Evolutionary conservation across 2,329 filamentous ascomycete species (phyloP).

Genomic region (Fonsecaea nubica): DNA sequence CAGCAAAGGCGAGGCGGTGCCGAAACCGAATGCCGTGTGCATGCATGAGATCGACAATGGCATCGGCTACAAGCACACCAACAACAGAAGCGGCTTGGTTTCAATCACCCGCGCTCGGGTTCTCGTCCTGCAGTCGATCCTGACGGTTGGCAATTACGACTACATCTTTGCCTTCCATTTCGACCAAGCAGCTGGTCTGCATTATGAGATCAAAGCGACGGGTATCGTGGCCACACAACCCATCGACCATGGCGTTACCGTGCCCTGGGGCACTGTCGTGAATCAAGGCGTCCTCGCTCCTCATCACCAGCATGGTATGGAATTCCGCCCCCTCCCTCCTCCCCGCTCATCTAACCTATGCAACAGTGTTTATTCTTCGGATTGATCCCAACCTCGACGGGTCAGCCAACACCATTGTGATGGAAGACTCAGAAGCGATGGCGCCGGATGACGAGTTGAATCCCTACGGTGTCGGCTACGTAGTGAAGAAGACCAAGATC

Average conservation of each 20-base stretch:
- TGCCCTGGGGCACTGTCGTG: constrained; percentile 50
- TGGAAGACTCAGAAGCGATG: constrained; percentile 67
- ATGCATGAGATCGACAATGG: constrained; percentile 51
- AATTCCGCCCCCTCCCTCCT: no score
- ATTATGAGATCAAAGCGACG: constrained; percentile 53
- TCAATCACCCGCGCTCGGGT: constrained; percentile 45
- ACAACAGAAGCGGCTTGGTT: constrained; percentile 46
- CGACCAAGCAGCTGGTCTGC: constrained; percentile 49
- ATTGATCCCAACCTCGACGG: constrained; percentile 54
- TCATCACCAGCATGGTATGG: constrained; percentile 49
- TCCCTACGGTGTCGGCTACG: constrained; percentile 61
- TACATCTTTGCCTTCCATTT: constrained; percentile 56
- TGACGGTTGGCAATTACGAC: constrained; percentile 54
- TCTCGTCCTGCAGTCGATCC: constrained; percentile 49
- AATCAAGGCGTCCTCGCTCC: constrained; percentile 52
- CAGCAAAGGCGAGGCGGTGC: constrained; percentile 45
- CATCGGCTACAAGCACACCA: constrained; percentile 53
- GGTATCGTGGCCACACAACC: constrained; percentile 54
- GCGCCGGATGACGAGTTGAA: constrained; percentile 59
- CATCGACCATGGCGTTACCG: constrained; percentile 46
- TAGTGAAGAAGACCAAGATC: constrained; percentile 54
- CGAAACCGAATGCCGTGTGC: constrained; percentile 52
- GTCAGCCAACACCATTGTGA: constrained; percentile 46
- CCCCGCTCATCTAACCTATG: no score
- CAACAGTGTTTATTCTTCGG: constrained; percentile 41